Evolutionary conservation across 1,284 basidiomycete genomes (phyloP), one percentile per base, ranked within the genome.

Genomic region (Naganishia sp.): DNA sequence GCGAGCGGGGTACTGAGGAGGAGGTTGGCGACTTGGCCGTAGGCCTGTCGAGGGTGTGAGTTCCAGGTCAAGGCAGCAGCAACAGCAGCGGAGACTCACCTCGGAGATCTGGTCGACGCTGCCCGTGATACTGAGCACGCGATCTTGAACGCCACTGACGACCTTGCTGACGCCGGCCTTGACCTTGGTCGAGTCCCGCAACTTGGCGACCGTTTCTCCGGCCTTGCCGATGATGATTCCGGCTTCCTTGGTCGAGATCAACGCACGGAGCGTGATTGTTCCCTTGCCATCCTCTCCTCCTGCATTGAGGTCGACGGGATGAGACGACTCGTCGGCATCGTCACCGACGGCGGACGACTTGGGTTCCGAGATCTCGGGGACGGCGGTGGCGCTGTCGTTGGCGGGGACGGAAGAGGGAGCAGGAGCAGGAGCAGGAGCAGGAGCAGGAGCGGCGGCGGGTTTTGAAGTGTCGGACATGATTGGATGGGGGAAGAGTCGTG

Each of bases 101-200:
- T 93, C 91, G 72, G 94, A 88, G 71, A 98, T 90, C 70, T 87
- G 88, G 73, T 96, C 92, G 73, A 95, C 88, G 62, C 90, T 86
- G 68, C 95, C 95, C 69, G 87, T 89, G 79, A 98, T 90, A 75
- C 90, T 93, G 77, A 99, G 87, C 74, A 98, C 93, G 73, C 95
- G 90, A 82, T 99, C 95, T 79, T 96, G 93, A 69, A 99, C 93
- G 73, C 95, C 95, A 65, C 88, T 88, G 68, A 96, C 93, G 82
- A 98, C 94, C 82, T 97, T 98, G 85, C 89, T 93, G 78, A 99
- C 95, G 76, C 95, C 95, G 68, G 95, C 94, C 83, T 94, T 98
- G 82, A 96, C 94, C 72, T 91, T 92, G 55, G 94, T 96, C 76
- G 90, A 87, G 74, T 95, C 91, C 71, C 95, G 87, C 72, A 99